These are phyloP conservation scores for Alnus glutinosa DNA, from an alignment of 306 rosid species.

Conservation along the genomic window DNA sequence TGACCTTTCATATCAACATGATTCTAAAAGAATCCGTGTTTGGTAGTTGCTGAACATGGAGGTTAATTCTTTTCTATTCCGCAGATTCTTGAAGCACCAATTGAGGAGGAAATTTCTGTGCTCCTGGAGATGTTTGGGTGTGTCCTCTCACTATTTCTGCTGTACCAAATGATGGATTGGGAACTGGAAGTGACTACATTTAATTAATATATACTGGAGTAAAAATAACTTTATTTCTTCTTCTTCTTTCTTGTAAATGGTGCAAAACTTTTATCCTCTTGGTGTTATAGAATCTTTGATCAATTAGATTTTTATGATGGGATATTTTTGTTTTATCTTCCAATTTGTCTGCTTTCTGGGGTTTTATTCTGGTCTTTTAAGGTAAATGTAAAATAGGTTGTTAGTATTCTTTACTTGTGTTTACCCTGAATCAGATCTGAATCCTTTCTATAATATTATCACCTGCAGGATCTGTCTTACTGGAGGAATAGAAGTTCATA, in stretches of 20 bases:
- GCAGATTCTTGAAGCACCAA: slow-evolving; percentile 93
- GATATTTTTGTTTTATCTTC: not conserved
- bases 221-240: not conserved
- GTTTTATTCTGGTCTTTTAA: not conserved
- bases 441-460: slow-evolving; percentile 9
- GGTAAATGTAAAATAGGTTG: not conserved
- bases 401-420: slow-evolving; percentile 16
- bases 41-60: slow-evolving; percentile 55
- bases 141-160: slow-evolving; percentile 34
- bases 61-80: slow-evolving; percentile 69
- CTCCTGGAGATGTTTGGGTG: slow-evolving; percentile 96
- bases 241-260: not conserved
- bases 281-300: not conserved
- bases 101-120: slow-evolving; percentile 91
- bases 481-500: slow-evolving; percentile 92
- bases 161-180: slow-evolving; percentile 15
- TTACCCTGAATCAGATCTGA: slow-evolving; percentile 1
- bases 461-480: slow-evolving; percentile 74
- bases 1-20: slow-evolving; percentile 12
- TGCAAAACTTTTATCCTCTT: slow-evolving; percentile 3
- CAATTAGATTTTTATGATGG: not conserved
- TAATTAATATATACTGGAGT: slow-evolving; percentile 19
- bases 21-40: slow-evolving; percentile 31
- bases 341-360: not conserved
- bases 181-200: slow-evolving; percentile 25